These are phyloP conservation scores for Micromonas pusilla DNA, from an alignment of 139 green algal species.

Conservation along the genomic window DNA sequence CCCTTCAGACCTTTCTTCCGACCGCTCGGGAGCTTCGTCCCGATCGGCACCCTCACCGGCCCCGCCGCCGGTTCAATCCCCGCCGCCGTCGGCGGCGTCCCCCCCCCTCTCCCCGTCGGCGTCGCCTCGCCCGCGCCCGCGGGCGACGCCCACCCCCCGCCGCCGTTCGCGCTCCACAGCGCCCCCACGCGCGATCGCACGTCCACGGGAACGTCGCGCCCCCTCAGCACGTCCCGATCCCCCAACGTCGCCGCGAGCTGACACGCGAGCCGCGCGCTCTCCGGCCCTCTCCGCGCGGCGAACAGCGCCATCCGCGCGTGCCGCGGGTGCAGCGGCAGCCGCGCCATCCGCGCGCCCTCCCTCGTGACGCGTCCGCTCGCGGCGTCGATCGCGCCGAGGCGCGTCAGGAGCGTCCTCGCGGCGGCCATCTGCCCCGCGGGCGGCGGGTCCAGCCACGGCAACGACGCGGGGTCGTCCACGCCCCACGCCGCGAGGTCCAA, in stretches of 20 bases:
- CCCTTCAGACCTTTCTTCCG: not conserved
- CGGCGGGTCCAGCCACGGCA: constrained; percentile 58
- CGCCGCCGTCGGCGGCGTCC: not conserved
- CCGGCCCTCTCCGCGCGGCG: not conserved
- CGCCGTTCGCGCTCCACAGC: constrained; percentile 12
- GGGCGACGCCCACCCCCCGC: not conserved
- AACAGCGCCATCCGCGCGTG: constrained; percentile 45
- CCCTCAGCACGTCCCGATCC: constrained; percentile 42
- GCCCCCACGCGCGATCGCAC: constrained; percentile 35
- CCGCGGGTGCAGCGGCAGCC: constrained; percentile 23
- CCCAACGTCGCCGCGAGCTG: constrained; percentile 42
- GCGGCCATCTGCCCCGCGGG: constrained; percentile 24
- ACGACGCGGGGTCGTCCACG: not conserved
- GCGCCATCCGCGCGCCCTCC: constrained; percentile 16
- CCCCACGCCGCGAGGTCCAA: constrained; percentile 52
- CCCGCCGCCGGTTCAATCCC: not conserved
- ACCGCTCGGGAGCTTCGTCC: not conserved
- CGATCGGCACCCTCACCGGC: not conserved
- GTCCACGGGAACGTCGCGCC: constrained; percentile 30
- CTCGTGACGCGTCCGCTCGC: constrained; percentile 1
- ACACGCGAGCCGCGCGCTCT: constrained; percentile 21
- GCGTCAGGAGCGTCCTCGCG: constrained; percentile 42
- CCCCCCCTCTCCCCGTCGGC: not conserved
- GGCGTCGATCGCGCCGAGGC: constrained; percentile 42
- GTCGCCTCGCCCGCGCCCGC: not conserved